These are phyloP conservation scores for Microbotryomycetes sp. DNA, from an alignment of 1,284 basidiomycete genomes.

Conservation along the genomic window DNA sequence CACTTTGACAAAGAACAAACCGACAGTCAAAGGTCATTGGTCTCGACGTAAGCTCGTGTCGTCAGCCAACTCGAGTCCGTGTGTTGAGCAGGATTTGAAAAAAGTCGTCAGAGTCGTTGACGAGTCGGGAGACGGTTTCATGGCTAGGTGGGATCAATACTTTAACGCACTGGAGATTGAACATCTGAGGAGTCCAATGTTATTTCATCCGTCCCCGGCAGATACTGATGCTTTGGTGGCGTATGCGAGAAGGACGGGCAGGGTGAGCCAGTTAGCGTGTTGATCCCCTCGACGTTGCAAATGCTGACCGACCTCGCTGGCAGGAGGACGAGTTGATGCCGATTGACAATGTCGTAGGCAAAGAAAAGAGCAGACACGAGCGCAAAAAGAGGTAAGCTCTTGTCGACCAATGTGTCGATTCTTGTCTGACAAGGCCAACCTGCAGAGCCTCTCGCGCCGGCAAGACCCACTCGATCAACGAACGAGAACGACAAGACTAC, in stretches of 20 bases:
- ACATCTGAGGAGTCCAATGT: conserved; percentile 43
- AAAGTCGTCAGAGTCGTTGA: conserved; percentile 29
- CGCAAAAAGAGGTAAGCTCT: conserved; percentile 36
- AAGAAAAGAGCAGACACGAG: conserved; percentile 42
- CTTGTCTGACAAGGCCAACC: too few relatives aligned
- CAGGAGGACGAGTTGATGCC: conserved; percentile 38
- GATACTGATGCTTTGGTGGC: conserved; percentile 42
- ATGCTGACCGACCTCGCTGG: too few relatives aligned
- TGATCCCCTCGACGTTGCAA: too few relatives aligned
- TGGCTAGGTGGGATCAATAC: conserved; percentile 32
- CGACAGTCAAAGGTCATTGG: conserved; percentile 13
- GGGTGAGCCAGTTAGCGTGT: too few relatives aligned
- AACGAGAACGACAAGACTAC: conserved; percentile 43
- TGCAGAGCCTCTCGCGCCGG: conserved; percentile 8
- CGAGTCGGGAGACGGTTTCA: conserved; percentile 22
- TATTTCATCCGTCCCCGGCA: conserved; percentile 43
- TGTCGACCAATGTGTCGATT: too few relatives aligned
- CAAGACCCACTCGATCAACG: conserved; percentile 38
- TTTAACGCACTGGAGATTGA: conserved; percentile 34
- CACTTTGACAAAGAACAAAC: conserved; percentile 2
- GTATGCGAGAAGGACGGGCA: conserved; percentile 28
- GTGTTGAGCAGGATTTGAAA: background rate
- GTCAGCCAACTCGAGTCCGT: conserved; percentile 4
- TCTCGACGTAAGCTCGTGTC: conserved; percentile 15
- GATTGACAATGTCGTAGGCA: conserved; percentile 42